Evolutionary conservation across 164 flowering plant species (phyloP), one percentile per base, ranked within the genome.

Genomic region (Santalum album): DNA sequence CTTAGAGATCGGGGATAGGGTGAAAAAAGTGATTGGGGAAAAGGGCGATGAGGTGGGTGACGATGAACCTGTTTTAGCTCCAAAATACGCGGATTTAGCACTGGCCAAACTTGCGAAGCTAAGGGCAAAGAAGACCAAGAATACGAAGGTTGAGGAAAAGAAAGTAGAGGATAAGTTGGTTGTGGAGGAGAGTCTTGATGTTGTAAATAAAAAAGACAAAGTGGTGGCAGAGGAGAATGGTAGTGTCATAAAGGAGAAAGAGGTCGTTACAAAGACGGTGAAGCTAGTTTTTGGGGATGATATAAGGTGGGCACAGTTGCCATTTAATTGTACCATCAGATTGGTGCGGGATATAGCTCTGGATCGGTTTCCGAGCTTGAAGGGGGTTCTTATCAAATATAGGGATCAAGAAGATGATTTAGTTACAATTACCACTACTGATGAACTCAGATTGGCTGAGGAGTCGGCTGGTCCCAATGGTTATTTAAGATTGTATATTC

Each of bases 361-460:
- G 20, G 78, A 75, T 26, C 58, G 82, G 38, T 75, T 69, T 58
- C 79, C 77, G 0, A 59, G 69, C 48, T 56, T 77, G 66, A 72
- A 67, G 72, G 78, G 78, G 25, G 57, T 65, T 49, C 77, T 77
- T 58, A 64, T 77, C 10, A 77, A 75, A 51, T 75, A 75, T 50
- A 72, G 26, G 59, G 82, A 77, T 56, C 68, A 44, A 39, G 82
- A 77, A 38, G 79, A 73, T 53, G 82, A 77, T 67, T 62, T 77
- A 72, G 70, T 77, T 53, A 77, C 82, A 18, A 70, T 77, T 42
- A 77, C 82, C 22, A 72, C 70, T 9, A 70, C 71, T 0, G 69
- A 65, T 44, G 82, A 77, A 57, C 60, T 77, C 25, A 72, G 77
- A 52, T 19, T 63, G 55, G 82, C 68, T 42, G 79, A 72, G 50